phyloP scores from a whole-genome alignment of 148 eudicot genomes.

The Hydrangea macrophylla region DNA sequence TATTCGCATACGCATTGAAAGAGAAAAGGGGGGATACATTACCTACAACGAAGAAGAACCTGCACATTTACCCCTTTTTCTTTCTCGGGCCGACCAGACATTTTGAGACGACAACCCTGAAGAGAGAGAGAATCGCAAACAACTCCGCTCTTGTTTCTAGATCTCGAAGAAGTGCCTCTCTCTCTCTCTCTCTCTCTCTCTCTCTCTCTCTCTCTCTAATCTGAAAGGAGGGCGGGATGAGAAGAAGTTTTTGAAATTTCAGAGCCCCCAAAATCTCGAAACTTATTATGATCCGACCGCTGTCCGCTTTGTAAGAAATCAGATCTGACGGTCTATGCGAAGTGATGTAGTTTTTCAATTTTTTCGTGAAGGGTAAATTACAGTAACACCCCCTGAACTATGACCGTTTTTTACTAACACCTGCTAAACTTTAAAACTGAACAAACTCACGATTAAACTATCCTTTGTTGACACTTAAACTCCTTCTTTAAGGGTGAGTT shows the following conservation, averaged over 20 bases:
- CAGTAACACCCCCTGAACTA: too few species aligned
- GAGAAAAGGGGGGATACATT: neutral
- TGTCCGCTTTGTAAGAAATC: neutral
- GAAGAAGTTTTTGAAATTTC: conserved; percentile 21
- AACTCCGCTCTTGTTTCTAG: neutral
- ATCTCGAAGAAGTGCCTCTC: neutral
- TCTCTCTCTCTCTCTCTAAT: neutral
- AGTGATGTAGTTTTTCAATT: too few species aligned
- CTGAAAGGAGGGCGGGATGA: conserved; percentile 13
- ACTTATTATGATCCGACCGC: conserved; percentile 6
- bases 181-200: neutral
- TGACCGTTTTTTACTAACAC: too few species aligned
- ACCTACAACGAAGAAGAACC: conserved; percentile 97
- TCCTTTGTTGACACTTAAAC: too few species aligned
- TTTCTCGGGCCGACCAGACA: conserved; percentile 66
- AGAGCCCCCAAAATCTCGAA: conserved; percentile 11
- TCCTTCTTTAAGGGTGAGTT: too few species aligned
- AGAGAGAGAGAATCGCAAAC: conserved; percentile 3
- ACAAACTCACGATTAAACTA: too few species aligned
- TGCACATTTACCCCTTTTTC: conserved; percentile 94
- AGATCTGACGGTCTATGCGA: conserved; percentile 9
- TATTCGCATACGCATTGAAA: neutral
- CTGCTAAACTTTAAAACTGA: too few species aligned
- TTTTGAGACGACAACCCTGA: too few species aligned
- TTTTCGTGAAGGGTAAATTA: too few species aligned